Evolutionary conservation across 805 yeast species (phyloP).

Genomic region (Ogataea polymorpha): DNA sequence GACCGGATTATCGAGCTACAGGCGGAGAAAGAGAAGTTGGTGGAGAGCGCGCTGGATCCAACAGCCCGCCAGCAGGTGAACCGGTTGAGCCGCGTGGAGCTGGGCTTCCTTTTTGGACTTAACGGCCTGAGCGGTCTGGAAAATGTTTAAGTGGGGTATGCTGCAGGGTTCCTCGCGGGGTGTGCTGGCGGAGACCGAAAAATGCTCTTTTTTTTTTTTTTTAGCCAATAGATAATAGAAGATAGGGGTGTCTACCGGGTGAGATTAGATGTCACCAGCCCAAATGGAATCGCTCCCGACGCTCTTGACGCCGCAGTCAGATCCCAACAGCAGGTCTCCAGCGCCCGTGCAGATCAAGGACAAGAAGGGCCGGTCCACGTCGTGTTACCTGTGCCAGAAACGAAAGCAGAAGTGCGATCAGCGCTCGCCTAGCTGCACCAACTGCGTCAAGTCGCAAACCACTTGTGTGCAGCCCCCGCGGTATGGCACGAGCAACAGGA

Average conservation of each 20-base stretch:
- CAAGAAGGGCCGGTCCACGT: constrained; percentile 54
- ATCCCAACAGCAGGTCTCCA: background rate
- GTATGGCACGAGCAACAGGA: constrained; percentile 39
- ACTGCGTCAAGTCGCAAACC: constrained; percentile 61
- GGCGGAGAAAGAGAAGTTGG: constrained; percentile 69
- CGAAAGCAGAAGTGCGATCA: constrained; percentile 67
- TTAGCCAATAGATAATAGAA: constrained; percentile 4
- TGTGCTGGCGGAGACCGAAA: constrained; percentile 11
- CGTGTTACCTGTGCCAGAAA: constrained; percentile 55
- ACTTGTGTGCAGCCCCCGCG: constrained; percentile 63
- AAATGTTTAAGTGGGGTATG: constrained; percentile 5
- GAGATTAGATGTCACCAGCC: background rate
- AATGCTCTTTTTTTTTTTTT: constrained; percentile 3
- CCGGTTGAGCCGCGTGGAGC: constrained; percentile 61
- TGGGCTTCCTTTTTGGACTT: constrained; percentile 71
- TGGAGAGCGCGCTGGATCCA: constrained; percentile 82
- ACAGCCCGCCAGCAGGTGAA: constrained; percentile 62
- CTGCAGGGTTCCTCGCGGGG: constrained; percentile 7
- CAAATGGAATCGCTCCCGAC: background rate
- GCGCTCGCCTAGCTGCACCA: constrained; percentile 59
- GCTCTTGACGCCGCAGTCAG: background rate
- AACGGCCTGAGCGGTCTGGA: constrained; percentile 28
- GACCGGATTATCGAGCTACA: constrained; percentile 85
- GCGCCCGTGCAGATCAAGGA: constrained; percentile 26
- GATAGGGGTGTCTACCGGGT: constrained; percentile 12